Evolutionary conservation across 345 rosid species (phyloP).

Genomic region (Conringia planisiliqua): DNA sequence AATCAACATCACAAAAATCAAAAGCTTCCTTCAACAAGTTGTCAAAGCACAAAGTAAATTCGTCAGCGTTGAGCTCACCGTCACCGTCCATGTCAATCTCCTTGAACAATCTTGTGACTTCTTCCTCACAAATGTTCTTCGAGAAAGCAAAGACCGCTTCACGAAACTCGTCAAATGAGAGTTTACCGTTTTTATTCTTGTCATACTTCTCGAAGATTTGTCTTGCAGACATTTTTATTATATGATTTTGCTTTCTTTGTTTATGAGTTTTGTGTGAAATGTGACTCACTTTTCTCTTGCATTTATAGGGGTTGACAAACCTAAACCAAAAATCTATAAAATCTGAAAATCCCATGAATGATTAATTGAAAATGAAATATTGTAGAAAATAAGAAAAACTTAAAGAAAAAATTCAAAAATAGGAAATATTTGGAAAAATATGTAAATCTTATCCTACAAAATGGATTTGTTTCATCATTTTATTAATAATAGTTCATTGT

Average conservation of each 20-base stretch:
- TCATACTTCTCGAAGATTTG: slow-evolving; percentile 6
- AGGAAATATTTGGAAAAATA: not conserved
- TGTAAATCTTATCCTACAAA: not conserved
- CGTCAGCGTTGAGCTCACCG: not conserved
- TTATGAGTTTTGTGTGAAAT: not conserved
- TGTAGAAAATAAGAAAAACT: not conserved
- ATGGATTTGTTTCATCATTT: not conserved
- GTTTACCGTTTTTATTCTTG: slow-evolving; percentile 14
- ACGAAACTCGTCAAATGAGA: slow-evolving; percentile 9
- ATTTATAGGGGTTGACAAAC: not conserved
- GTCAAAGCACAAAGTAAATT: slow-evolving; percentile 2
- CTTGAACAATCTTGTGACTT: not conserved
- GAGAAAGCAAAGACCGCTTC: not conserved
- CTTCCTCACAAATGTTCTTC: not conserved
- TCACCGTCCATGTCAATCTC: slow-evolving; percentile 20
- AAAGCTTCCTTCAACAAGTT: slow-evolving; percentile 12
- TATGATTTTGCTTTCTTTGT: not conserved
- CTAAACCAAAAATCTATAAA: not conserved
- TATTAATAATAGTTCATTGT: not conserved
- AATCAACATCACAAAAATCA: not conserved
- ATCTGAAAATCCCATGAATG: not conserved
- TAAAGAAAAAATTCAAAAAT: not conserved
- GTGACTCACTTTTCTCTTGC: not conserved
- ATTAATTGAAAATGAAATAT: not conserved
- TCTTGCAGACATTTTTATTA: slow-evolving; percentile 1